phyloP scores from a whole-genome alignment of 2,329 filamentous ascomycete genomes.

The Aciculosporium take region DNA sequence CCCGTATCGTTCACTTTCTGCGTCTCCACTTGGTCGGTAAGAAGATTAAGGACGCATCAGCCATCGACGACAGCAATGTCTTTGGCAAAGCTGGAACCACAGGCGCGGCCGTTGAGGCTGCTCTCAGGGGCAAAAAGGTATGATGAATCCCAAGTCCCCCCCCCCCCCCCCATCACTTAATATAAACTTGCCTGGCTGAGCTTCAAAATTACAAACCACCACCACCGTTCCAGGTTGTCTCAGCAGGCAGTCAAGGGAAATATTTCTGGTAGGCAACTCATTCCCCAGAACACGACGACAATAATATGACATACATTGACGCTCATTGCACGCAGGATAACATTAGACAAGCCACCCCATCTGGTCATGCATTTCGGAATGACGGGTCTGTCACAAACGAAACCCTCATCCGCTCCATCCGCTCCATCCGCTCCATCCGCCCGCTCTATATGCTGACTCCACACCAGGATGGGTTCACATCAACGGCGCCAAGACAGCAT shows the following conservation, averaged over 20 bases:
- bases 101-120: conserved; percentile 56
- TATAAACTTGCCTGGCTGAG: background rate
- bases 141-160: background rate
- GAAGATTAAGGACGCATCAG: conserved; percentile 54
- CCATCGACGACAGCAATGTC: conserved; percentile 67
- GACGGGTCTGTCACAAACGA: conserved; percentile 30
- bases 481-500: conserved; percentile 59
- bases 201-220: background rate
- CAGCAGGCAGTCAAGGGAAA: conserved; percentile 79
- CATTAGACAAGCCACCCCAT: conserved; percentile 64
- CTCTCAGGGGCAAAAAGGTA: conserved; percentile 58
- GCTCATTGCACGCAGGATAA: conserved; percentile 19
- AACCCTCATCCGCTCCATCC: background rate
- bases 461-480: conserved; percentile 69
- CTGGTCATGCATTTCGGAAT: conserved; percentile 79
- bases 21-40: conserved; percentile 73
- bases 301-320: too few species aligned
- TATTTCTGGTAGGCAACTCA: conserved; percentile 91
- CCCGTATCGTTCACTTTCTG: conserved; percentile 75
- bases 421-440: too few species aligned
- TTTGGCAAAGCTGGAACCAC: conserved; percentile 85
- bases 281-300: too few species aligned
- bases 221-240: conserved; percentile 28
- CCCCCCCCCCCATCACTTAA: background rate
- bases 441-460: too few species aligned